These are phyloP conservation scores for Abrus precatorius DNA, from an alignment of 306 rosid species.

Conservation along the genomic window DNA sequence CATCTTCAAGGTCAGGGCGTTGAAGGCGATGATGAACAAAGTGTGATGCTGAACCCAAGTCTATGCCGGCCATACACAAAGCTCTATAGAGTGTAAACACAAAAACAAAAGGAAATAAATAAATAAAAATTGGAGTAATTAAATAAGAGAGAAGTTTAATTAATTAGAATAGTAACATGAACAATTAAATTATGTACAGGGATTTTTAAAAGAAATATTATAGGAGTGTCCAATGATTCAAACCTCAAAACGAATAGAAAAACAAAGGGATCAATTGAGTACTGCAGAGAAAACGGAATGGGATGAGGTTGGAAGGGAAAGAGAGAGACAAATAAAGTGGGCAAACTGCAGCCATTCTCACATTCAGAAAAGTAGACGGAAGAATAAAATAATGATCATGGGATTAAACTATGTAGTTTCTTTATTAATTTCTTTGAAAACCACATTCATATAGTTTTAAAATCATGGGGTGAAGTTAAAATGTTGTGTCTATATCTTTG, in stretches of 20 bases:
- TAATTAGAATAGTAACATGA: slow-evolving; percentile 48
- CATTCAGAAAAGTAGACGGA: slow-evolving; percentile 48
- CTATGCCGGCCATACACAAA: slow-evolving; percentile 92
- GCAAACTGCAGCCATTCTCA: slow-evolving; percentile 49
- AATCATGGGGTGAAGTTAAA: slow-evolving; percentile 54
- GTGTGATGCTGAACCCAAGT: slow-evolving; percentile 94
- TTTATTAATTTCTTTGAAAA: slow-evolving; percentile 49
- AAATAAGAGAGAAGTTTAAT: slow-evolving; percentile 44
- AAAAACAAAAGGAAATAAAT: slow-evolving; percentile 51
- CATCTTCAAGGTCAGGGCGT: slow-evolving; percentile 74
- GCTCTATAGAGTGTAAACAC: slow-evolving; percentile 58
- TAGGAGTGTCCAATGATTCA: slow-evolving; percentile 63
- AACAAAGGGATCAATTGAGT: slow-evolving; percentile 58
- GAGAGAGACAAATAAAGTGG: slow-evolving; percentile 48
- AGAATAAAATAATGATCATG: slow-evolving; percentile 50
- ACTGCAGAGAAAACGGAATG: slow-evolving; percentile 52
- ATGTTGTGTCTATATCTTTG: slow-evolving; percentile 51
- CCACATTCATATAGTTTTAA: slow-evolving; percentile 44
- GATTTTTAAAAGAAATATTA: slow-evolving; percentile 29
- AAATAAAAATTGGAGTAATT: slow-evolving; percentile 39
- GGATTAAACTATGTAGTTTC: slow-evolving; percentile 52
- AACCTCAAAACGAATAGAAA: slow-evolving; percentile 63
- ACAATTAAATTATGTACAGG: slow-evolving; percentile 42
- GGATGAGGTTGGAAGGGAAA: slow-evolving; percentile 51
- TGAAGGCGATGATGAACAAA: slow-evolving; percentile 82